These are phyloP conservation scores for Euclidium syriacum DNA, from an alignment of 345 rosid species.

Conservation along the genomic window DNA sequence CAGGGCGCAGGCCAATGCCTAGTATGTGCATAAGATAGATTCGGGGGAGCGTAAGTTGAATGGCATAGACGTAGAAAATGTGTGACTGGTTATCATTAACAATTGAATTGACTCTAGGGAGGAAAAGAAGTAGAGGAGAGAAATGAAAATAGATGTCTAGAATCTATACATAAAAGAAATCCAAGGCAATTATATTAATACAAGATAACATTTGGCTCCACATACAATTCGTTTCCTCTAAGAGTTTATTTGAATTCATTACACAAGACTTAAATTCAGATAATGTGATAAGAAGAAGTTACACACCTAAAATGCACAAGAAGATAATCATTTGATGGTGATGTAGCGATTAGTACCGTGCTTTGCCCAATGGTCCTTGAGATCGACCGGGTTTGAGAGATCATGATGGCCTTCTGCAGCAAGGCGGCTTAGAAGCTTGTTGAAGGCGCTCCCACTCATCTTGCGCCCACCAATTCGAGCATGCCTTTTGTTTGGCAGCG, in stretches of 20 bases:
- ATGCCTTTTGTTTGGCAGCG: conserved; percentile 83
- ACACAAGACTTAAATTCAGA: conserved; percentile 10
- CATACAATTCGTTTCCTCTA: conserved; percentile 11
- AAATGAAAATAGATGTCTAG: not conserved
- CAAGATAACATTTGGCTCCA: conserved; percentile 16
- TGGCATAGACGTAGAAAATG: too few relatives aligned
- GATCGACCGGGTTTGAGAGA: conserved; percentile 64
- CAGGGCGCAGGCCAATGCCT: too few relatives aligned
- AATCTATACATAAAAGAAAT: not conserved
- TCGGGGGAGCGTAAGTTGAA: too few relatives aligned
- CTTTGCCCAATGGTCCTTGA: conserved; percentile 76
- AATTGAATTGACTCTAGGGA: too few relatives aligned
- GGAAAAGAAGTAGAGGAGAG: too few relatives aligned
- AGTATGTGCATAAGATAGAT: too few relatives aligned
- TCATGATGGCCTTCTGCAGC: conserved; percentile 76
- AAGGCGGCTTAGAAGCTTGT: conserved; percentile 89
- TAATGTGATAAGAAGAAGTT: conserved; percentile 1
- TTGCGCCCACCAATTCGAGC: conserved; percentile 92
- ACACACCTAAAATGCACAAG: conserved; percentile 13
- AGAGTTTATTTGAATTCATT: conserved; percentile 18
- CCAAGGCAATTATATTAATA: conserved; percentile 8
- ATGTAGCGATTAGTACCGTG: conserved; percentile 64
- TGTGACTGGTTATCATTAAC: too few relatives aligned
- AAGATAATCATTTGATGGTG: conserved; percentile 45
- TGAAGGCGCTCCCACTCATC: conserved; percentile 97